Base-by-base conservation (phyloP, 352 stramenopile genomes). In the Phytophthora cactorum region DNA sequence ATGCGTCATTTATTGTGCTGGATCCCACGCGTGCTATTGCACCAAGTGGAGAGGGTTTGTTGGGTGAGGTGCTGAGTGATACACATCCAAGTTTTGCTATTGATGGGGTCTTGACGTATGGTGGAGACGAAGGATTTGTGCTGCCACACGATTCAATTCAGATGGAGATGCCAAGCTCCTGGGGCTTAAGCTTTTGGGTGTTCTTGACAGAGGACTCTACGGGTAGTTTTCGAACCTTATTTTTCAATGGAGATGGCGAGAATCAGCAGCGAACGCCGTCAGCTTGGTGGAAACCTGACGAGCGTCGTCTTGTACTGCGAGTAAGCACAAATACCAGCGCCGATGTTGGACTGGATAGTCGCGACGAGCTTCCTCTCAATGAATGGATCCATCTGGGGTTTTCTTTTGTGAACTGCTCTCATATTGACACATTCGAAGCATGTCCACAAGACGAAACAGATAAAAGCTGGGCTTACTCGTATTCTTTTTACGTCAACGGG, bases 231-330 rank as follows among this genome's bases (percentile, higher is more conserved):
- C 76, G 88, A 12, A 84, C 85, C 9, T 62, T 97, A 6, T 86
- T 97, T 39, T 97, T 94, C 69, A 90, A 97, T 59, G 90, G 89
- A 27, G 63, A 91, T 45, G 87, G 87, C 38, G 49, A 71, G 2
- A 52, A 70, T 3, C 65, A 91, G 39, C 79, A 90, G 36, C 85
- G 90, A 39, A 97, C 89, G 3, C 87, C 90, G 2, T 95, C 87
- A 0, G 81, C 76, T 5, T 97, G 90, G 88, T 86, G 93, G 59
- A 75, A 85, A n/a, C 90, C 90, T 0, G 49, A 88, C 38, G 77
- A 88, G 36, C 79, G 73, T 43, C 68, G 69, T 4, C 56, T 97
- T 7, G 82, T 90, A 0, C 47, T 97, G 4, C 74, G 90, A 12
- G 84, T 91, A 32, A 95, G 84, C 41, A 95, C 88, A 25, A 63